Evolutionary conservation across 352 stramenopile species (phyloP), one percentile per base, ranked within the genome.

Genomic region (Globisporangium echinulatum): DNA sequence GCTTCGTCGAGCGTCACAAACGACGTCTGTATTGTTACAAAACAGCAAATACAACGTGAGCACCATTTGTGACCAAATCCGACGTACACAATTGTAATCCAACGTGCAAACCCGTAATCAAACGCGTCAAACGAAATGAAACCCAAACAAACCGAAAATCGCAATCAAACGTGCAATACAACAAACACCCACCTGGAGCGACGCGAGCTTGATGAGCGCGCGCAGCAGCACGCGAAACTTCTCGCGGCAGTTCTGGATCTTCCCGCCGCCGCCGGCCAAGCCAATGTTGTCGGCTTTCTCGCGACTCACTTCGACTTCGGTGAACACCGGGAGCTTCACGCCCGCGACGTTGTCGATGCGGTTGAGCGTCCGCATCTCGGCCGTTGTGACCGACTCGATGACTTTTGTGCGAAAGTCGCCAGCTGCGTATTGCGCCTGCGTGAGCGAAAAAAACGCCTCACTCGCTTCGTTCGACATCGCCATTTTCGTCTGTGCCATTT

Each of bases 1-100:
- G 97, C 97, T 76, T 99, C 97, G 71, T 99, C 97, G 56, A 99
- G 86, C 37, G 97, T 99, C 40, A 99, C 82, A 70, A 99, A 99
- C 58, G 93, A 98, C 44, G 97, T 99, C 87, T 99, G 79, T 62
- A 5, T 19, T 43, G 40, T 25, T 10, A 4, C 9, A 33, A 36
- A 43, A 44, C 19, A 25, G 19, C 19, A 25, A 25, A 25, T 25
- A 25, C 19, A 25, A 25, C 19, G 19, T 25, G 19, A 25, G 19
- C 19, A 25, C 19, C 19, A 25, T 25, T 25, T 25, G 19, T 25
- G 19, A 25, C 19, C 19, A 2, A 25, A 25, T 25, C 19, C 19
- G 19, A 25, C 19, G 19, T 25, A 25, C 19, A 25, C 19, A 25
- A 25, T 25, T 25, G 19, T 25, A 25, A 25, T 25, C 19, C 19